These are phyloP conservation scores for Flaveria floridana DNA, from an alignment of 140 eudicot species.

Conservation along the genomic window DNA sequence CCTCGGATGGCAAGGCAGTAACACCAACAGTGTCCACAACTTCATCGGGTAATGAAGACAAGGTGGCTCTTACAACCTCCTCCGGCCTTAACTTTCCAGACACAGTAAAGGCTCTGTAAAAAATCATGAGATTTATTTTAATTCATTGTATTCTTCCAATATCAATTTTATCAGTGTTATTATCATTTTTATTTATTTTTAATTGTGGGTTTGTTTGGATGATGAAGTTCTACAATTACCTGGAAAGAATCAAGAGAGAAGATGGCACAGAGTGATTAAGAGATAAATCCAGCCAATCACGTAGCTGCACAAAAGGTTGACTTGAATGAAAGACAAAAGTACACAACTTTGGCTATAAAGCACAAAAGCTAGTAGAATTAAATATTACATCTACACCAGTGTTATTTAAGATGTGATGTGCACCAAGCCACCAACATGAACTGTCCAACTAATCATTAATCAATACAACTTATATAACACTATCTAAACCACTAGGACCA, in stretches of 20 bases:
- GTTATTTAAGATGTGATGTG: slow-evolving; percentile 12
- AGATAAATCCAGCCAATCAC: slow-evolving; percentile 85
- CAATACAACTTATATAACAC: not conserved
- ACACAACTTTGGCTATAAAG: not conserved
- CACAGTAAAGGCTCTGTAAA: slow-evolving; percentile 62
- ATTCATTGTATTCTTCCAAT: not conserved
- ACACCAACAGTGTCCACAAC: slow-evolving; percentile 80
- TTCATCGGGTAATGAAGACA: slow-evolving; percentile 82
- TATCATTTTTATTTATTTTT: not conserved
- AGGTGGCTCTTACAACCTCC: slow-evolving; percentile 66
- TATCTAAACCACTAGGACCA: slow-evolving; percentile 10
- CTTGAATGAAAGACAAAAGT: slow-evolving; percentile 9
- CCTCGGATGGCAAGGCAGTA: slow-evolving; percentile 69
- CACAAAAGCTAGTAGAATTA: slow-evolving; percentile 10
- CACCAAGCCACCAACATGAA: not conserved
- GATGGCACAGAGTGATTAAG: slow-evolving; percentile 87
- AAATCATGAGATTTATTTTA: slow-evolving; percentile 9
- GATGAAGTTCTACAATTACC: slow-evolving; percentile 37
- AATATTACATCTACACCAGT: not conserved
- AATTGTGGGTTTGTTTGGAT: not conserved
- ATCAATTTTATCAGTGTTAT: not conserved
- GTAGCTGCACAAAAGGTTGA: slow-evolving; percentile 58
- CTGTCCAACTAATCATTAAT: not conserved
- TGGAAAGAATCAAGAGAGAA: slow-evolving; percentile 79
- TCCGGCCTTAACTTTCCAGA: slow-evolving; percentile 74